Base-by-base conservation (phyloP, 306 rosid species). In the Medicago ruthenica region DNA sequence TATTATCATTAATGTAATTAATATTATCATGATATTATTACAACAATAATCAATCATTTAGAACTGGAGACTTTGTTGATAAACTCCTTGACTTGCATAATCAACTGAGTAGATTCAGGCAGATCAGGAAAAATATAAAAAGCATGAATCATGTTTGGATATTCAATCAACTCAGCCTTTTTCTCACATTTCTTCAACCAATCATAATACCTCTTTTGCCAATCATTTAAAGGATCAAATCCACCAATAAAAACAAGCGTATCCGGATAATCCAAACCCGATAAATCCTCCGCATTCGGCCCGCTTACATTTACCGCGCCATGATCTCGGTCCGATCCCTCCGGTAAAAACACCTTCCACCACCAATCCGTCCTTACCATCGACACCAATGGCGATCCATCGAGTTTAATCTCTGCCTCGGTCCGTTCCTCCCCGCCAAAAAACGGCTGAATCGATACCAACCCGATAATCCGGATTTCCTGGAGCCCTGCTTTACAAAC, bases 361-460 rank as follows among this genome's bases (percentile, higher is more conserved):
- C 67, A 3, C 94, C 93, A 91, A 42, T 94, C 91, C 0, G 97
- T 87, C 8, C 88, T 60, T 4, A 3, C 20, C 6, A 74, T 1
- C 11, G 90, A 78, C 7, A 91, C 84, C 22, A 89, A 3, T 20
- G 88, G 90, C 2, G 57, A 85, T 0, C 57, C 53, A 12, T 50
- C 61, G 0, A 91, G 85, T 3, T 79, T 78, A 24, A 68, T 11
- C 84, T 94, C 98, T 0, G 98, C 69, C 6, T 77, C 89, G 0
- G 91, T 89, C 39, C 90, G 70, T 64, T 90, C 95, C 67, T 85
- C 91, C 5, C 97, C 98, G 0, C 97, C 97, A 68, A 94, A 94
- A 54, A 84, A 94, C 0, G 98, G 96, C 18, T 89, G 96, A 4
- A 94, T 90, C 8, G 90, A 63, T 0, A 94, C 0, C 62, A 89